These are phyloP conservation scores for Murraya paniculata DNA, from an alignment of 345 rosid species.

Conservation along the genomic window DNA sequence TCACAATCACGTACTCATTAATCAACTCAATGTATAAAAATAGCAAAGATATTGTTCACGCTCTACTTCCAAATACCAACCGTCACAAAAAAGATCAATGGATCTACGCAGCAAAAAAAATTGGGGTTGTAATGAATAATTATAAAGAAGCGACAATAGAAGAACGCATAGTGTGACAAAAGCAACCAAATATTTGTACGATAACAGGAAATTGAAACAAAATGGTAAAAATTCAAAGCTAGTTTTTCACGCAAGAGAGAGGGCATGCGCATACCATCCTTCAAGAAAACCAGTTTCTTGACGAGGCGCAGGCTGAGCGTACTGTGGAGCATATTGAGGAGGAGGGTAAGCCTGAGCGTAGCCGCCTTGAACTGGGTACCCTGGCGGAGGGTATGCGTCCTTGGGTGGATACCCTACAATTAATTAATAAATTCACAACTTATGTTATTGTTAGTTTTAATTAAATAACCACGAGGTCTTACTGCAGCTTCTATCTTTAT, in stretches of 20 bases:
- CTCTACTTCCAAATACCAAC: neutral
- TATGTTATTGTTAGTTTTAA: no score
- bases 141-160: neutral
- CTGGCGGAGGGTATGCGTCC: slow-evolving; percentile 61
- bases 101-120: no score
- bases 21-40: neutral
- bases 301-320: slow-evolving; percentile 40
- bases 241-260: neutral
- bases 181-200: neutral
- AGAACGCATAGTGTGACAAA: neutral
- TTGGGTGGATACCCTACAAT: slow-evolving; percentile 46
- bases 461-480: no score
- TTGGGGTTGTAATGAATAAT: no score
- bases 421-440: neutral
- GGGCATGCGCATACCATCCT: slow-evolving; percentile 46
- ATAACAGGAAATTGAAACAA: neutral
- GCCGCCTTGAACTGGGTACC: slow-evolving; percentile 49
- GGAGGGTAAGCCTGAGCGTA: slow-evolving; percentile 31
- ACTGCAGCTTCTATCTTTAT: no score
- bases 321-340: slow-evolving; percentile 47
- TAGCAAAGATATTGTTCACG: neutral
- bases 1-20: neutral
- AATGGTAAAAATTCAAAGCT: neutral
- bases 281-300: slow-evolving; percentile 48
- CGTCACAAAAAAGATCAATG: neutral